Conservation (phyloP, 805 yeast species). For the Nakazawaea wyomingensis region DNA sequence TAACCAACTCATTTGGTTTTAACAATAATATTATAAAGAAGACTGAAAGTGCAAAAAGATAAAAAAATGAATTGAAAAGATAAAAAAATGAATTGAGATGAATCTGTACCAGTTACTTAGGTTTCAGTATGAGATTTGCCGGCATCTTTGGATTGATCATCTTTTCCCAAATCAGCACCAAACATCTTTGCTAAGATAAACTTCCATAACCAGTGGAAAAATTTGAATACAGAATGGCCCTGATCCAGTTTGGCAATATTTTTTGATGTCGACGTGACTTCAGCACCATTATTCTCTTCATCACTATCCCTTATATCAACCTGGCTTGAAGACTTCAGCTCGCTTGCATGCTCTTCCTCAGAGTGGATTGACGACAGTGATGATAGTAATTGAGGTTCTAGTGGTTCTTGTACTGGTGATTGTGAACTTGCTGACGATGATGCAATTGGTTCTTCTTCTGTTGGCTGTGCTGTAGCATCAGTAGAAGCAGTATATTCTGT, state of each 20-base stretch:
- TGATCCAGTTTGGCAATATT: slow-evolving; percentile 4
- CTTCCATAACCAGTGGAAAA: slow-evolving; percentile 7
- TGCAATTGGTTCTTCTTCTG: background rate
- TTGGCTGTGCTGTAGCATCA: too few relatives aligned
- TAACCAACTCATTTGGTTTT: background rate
- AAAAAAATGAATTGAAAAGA: too few relatives aligned
- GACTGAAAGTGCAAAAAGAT: too few relatives aligned
- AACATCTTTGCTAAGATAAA: slow-evolving; percentile 1
- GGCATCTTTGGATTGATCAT: background rate
- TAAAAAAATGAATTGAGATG: too few relatives aligned
- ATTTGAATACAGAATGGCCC: background rate
- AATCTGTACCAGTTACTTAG: too few relatives aligned
- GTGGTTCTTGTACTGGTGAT: slow-evolving; percentile 11
- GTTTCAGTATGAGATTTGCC: too few relatives aligned
- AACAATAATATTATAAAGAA: too few relatives aligned
- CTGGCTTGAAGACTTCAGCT: background rate
- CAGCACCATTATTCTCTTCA: background rate
- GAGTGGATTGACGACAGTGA: slow-evolving; percentile 6
- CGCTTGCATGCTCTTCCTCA: background rate
- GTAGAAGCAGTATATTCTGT: too few relatives aligned
- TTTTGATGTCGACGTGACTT: slow-evolving; percentile 2
- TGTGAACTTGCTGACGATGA: slow-evolving; percentile 5
- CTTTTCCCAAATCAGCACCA: slow-evolving; percentile 1
- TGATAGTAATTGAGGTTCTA: slow-evolving; percentile 1
- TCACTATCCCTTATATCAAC: background rate